Base-by-base conservation (phyloP, 2,329 filamentous ascomycete genomes). In the Exserohilum turcica region DNA sequence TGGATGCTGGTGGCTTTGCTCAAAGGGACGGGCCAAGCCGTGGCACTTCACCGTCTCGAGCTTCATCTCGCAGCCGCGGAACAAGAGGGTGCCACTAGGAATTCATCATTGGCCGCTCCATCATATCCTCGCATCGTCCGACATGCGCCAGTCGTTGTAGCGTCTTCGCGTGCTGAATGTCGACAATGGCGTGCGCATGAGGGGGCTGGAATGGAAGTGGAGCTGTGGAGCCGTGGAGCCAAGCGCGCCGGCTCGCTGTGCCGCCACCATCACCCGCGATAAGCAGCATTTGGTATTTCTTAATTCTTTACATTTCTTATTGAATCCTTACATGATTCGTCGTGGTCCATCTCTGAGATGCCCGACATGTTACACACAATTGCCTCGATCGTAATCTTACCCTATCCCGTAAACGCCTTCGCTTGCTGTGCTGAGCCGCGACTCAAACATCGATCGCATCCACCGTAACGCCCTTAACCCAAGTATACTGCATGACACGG, bases 381-480 rank as follows among this genome's bases (percentile, higher is more conserved):
- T 59, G 42, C 44, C 27, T 54, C 45, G 61, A 64, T 65, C 63
- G 62, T 49, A 54, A 55, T 48, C 52, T 56, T 54, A 61, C 48
- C 57, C 58, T 55, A 55, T 33, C 56, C 47, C 21, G n/a, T 56
- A 52, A 65, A 67, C 62, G 64, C 66, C 65, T 61, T 64, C 48
- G 64, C 61, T 63, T 43, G 50, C 59, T 54, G 47, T 54, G 52
- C 56, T 43, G 57, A 64, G 55, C 52, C 55, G 47, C 52, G 54
- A 61, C 62, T 69, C 85, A 93, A 75, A 94, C 89, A 78, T 94
- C 90, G 74, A 92, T 86, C 60, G 89, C 89, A 74, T 93, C 89
- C 65, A 93, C 88, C 64, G 92, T 90, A 73, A 90, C 81, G 64
- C 90, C 90, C 86, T 92, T 93, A 74, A 84, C 84, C 91, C 91